A percentile compares a stretch with the other conserved stretches of the same genome.
These are phyloP conservation scores for Brettanomyces sp. DNA, from an alignment of 805 yeast species.

Conservation along the genomic window DNA sequence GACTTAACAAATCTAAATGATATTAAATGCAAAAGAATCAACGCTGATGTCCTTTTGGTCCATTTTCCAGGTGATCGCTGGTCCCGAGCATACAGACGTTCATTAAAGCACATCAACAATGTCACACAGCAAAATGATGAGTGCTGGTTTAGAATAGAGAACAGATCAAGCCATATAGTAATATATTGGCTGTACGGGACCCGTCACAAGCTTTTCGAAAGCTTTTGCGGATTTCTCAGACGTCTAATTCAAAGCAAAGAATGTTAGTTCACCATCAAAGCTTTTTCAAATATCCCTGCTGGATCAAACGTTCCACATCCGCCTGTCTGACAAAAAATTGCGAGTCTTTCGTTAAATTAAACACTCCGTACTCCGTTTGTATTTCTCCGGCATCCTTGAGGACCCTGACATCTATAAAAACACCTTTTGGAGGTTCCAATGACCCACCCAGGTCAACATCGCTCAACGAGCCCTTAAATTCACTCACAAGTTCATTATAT, in stretches of 20 bases:
- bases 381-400: constrained; percentile 93
- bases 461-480: constrained; percentile 67
- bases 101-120: background rate
- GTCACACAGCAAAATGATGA: constrained; percentile 4
- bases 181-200: constrained; percentile 19
- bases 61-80: constrained; percentile 16
- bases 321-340: constrained; percentile 91
- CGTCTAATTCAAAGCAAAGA: background rate
- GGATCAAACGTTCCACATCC: constrained; percentile 88
- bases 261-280: background rate
- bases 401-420: constrained; percentile 90
- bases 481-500: constrained; percentile 63
- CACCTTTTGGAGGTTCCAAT: constrained; percentile 83
- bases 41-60: background rate
- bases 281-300: constrained; percentile 86
- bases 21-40: background rate
- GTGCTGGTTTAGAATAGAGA: constrained; percentile 5
- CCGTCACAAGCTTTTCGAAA: constrained; percentile 19
- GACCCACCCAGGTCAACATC: constrained; percentile 85
- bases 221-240: constrained; percentile 16
- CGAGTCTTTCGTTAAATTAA: constrained; percentile 84
- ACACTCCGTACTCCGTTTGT: constrained; percentile 94
- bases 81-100: constrained; percentile 21
- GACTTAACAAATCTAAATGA: too few relatives aligned
- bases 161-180: background rate